Conservation (phyloP, 2,329 filamentous ascomycete species). For the Graphilbum fragrans region DNA sequence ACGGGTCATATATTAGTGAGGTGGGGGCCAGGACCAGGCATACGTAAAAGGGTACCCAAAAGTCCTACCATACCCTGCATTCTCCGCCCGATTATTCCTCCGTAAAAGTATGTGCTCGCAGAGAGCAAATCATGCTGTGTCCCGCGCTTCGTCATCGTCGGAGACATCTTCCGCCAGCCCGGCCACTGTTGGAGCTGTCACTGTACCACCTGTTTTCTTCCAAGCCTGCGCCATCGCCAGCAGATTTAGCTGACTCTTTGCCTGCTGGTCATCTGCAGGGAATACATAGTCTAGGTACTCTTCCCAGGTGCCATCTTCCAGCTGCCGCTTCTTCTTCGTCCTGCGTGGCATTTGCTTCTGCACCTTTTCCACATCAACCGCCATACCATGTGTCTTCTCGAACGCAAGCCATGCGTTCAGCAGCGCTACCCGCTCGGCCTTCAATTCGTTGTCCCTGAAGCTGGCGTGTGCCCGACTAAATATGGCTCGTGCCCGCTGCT, state of each 20-base stretch:
- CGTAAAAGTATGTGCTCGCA: too few species aligned
- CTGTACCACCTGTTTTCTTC: slow-evolving; percentile 47
- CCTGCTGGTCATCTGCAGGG: slow-evolving; percentile 84
- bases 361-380: slow-evolving; percentile 66
- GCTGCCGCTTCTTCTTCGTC: slow-evolving; percentile 81
- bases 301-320: slow-evolving; percentile 89
- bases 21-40: too few species aligned
- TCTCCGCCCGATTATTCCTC: too few species aligned
- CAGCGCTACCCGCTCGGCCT: slow-evolving; percentile 84
- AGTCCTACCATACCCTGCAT: too few species aligned
- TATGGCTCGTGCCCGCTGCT: slow-evolving; percentile 65
- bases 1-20: too few species aligned
- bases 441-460: slow-evolving; percentile 83
- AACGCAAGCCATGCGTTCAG: slow-evolving; percentile 90
- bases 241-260: slow-evolving; percentile 71
- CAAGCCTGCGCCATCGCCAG: slow-evolving; percentile 78
- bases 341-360: slow-evolving; percentile 88
- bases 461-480: slow-evolving; percentile 77
- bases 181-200: neutral
- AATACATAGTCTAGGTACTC: slow-evolving; percentile 97
- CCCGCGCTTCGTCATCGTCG: too few species aligned
- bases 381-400: slow-evolving; percentile 70
- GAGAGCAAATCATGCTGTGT: too few species aligned
- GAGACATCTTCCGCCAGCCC: neutral
- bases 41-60: too few species aligned